These are phyloP conservation scores for Metschnikowia hibisci DNA, from an alignment of 805 yeast species.

Conservation along the genomic window DNA sequence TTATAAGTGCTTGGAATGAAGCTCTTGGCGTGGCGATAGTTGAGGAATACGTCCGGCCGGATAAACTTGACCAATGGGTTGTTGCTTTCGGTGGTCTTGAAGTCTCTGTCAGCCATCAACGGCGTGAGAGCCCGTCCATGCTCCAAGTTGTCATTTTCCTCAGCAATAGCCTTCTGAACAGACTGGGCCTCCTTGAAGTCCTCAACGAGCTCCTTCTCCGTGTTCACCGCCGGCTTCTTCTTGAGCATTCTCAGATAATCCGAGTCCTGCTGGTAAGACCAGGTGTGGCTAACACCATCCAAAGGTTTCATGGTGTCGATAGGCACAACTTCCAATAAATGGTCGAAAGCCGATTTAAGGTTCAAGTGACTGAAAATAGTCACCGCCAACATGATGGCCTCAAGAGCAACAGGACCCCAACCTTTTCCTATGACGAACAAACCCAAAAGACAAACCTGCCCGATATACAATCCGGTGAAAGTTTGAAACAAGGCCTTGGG, in stretches of 20 bases:
- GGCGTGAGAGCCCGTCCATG: conserved; percentile 40
- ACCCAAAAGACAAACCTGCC: conserved; percentile 83
- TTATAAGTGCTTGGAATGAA: conserved; percentile 35
- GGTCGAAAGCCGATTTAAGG: conserved; percentile 59
- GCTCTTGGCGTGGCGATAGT: conserved; percentile 33
- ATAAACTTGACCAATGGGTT: conserved; percentile 47
- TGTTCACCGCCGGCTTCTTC: conserved; percentile 10
- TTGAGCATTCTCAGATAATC: conserved; percentile 35
- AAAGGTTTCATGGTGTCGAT: conserved; percentile 71
- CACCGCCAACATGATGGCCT: conserved; percentile 57
- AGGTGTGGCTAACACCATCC: conserved; percentile 65
- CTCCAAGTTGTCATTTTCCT: conserved; percentile 18
- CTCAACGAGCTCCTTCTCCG: conserved; percentile 12
- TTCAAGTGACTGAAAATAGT: conserved; percentile 69
- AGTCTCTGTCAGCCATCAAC: conserved; percentile 65
- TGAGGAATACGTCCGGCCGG: conserved; percentile 60
- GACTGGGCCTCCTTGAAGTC: conserved; percentile 20
- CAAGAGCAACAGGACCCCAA: conserved; percentile 89
- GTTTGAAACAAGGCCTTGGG: conserved; percentile 89
- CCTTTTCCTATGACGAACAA: conserved; percentile 85
- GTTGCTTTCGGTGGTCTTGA: conserved; percentile 30
- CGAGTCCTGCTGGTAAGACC: conserved; percentile 43
- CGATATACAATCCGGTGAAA: conserved; percentile 81
- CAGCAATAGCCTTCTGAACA: conserved; percentile 14
- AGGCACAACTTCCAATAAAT: conserved; percentile 56